Conservation (phyloP, 768 basidiomycete species). For the Phylloporus arenicola region DNA sequence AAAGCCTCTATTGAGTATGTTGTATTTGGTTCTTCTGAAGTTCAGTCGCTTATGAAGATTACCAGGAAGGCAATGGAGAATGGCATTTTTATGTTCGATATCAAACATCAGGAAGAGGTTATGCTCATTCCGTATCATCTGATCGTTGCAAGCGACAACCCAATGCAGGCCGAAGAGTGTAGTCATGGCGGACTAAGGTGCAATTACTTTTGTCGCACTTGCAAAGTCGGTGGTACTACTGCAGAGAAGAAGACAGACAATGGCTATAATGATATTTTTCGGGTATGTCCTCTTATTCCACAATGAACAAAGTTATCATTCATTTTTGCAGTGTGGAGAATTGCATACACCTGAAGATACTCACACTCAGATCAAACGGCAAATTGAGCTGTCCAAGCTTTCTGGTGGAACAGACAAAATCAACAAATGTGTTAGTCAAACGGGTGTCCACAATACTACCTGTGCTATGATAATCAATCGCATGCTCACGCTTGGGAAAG, state of each 20-base stretch:
- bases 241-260: slow-evolving; percentile 20
- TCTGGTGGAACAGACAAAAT: slow-evolving; percentile 12
- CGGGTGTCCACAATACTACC: slow-evolving; percentile 30
- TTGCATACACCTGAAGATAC: slow-evolving; percentile 6
- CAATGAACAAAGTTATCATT: not conserved
- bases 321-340: slow-evolving; percentile 1
- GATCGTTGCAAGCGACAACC: slow-evolving; percentile 29
- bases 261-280: slow-evolving; percentile 24
- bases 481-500: slow-evolving; percentile 27
- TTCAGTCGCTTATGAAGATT: not conserved
- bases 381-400: slow-evolving; percentile 3
- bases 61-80: slow-evolving; percentile 6
- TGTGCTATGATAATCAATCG: slow-evolving; percentile 30
- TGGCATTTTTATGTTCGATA: slow-evolving; percentile 20
- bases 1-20: slow-evolving; percentile 25
- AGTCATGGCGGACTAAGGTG: slow-evolving; percentile 29
- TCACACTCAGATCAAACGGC: not conserved
- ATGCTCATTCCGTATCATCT: slow-evolving; percentile 20
- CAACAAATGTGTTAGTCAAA: slow-evolving; percentile 26
- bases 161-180: too few species aligned
- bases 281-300: not conserved
- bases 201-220: slow-evolving; percentile 33
- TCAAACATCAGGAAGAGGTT: slow-evolving; percentile 19
- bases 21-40: not conserved
- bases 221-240: slow-evolving; percentile 27